Base-by-base conservation (phyloP, 306 rosid genomes). In the Quillaja saponaria region DNA sequence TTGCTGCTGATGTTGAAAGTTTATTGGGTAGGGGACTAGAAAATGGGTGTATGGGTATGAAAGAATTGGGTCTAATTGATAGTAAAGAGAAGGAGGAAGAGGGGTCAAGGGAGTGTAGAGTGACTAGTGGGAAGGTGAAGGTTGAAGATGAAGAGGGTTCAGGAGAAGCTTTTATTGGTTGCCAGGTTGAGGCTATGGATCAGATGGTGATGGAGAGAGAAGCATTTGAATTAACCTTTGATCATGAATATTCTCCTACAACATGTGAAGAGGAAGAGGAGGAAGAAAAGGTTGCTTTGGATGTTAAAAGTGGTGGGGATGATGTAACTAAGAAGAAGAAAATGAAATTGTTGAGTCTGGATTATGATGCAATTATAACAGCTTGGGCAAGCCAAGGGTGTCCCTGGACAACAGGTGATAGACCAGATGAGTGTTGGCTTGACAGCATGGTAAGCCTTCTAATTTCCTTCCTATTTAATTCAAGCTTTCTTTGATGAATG, bases 1-100 rank as follows among this genome's bases (percentile, higher is more conserved):
- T 92, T 48, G 90, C 99, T 0, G 99, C 96, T 4, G 96, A 94
- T 37, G 99, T 94, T 8, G 99, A 94, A 71, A 89, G 88, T 55
- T 71, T 94, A 25, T 59, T 94, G 72, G 96, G 99, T 0, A 78
- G 73, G 39, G 90, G 87, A 5, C 70, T 86, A 4, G 95, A 89
- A 39, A 78, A 78, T 39, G 85, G 81, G 82, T 83, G 91, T 20
- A 71, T 94, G 5, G 96, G 90, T 8, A 94, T 94, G 82, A 88
- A 87, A 55, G 91, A 79, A 7, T 25, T 89, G 74, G 99, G 97
- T 39, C 76, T 94, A 1, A 52, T 63, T 41, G 90, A 80, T 49
- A 64, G 73, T 2, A 74, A 76, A 54, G 71, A 76, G 15, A 72
- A 66, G 33, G 76, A 51, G 3, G 71, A 76, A 13, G 75, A 66